Base-by-base conservation (phyloP, 2,329 filamentous ascomycete genomes). In the Lasiodiplodia sp. region DNA sequence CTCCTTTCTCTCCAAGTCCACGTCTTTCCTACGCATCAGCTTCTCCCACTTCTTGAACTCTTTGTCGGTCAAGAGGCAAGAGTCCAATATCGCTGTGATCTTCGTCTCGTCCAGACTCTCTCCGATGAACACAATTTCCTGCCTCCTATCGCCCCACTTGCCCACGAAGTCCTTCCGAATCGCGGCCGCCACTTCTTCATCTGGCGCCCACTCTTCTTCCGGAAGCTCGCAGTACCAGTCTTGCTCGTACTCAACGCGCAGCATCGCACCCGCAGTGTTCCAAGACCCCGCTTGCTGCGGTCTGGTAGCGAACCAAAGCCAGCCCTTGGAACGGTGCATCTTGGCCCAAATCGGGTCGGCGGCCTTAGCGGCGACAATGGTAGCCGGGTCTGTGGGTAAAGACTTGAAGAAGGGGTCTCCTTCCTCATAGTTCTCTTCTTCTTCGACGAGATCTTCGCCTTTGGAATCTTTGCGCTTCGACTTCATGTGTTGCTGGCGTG, bases 41-140 rank as follows among this genome's bases (percentile, higher is more conserved):
- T 74, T 74, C 70, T 81, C 75, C 80, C 81, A 82, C 55, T 73
- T 73, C 67, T 74, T 72, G 77, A 79, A 81, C 77, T 93, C 91
- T 0, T 76, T 76, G 25, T 90, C 86, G n/a, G 84, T 83, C 2
- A 93, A 76, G 28, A 92, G 75, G 72, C 90, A 92, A 2, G 76
- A 78, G 72, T 93, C 87, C 3, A 93, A 76, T 40, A 85, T 75
- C 4, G 76, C 78, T 28, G 83, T 85, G 18, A 93, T 79, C 0
- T 80, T 83, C 5, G 76, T 74, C 1, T 82, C 74, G 62, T 91
- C 83, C 16, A 93, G 81, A 5, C 84, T 83, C 76, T 92, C 89
- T 0, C 91, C 91, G 68, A 93, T 92, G 70, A 93, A 91, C 2
- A 93, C 91, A 7, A 93, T 76, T 76, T 93, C 91, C 75, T 93